These are phyloP conservation scores for Chytriomyces sp. DNA, from an alignment of 192 early-diverging fungal species.

Conservation along the genomic window DNA sequence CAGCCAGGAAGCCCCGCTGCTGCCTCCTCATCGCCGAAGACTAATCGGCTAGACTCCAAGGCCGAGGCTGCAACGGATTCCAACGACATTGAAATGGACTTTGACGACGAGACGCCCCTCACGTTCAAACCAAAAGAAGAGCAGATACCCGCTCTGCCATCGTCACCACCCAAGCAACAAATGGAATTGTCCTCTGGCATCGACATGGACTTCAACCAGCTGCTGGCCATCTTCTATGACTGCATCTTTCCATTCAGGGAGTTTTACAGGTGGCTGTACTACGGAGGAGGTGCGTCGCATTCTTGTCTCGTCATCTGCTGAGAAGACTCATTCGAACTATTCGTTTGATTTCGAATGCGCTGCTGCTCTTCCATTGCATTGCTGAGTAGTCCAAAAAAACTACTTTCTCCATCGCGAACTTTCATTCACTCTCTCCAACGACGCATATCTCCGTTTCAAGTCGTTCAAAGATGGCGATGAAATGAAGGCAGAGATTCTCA, in stretches of 20 bases:
- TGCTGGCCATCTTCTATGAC: conserved; percentile 72
- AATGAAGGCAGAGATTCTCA: conserved; percentile 74
- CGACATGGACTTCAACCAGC: conserved; percentile 9
- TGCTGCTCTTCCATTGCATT: background rate
- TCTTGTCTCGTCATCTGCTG: too few relatives aligned
- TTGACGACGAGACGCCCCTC: background rate
- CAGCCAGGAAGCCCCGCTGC: too few relatives aligned
- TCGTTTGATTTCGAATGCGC: background rate
- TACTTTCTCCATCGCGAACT: conserved; percentile 90
- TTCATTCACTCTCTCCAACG: conserved; percentile 80
- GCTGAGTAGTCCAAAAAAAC: conserved; percentile 60
- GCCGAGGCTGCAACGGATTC: background rate
- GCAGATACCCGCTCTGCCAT: background rate
- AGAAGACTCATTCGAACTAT: too few relatives aligned
- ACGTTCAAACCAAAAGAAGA: background rate
- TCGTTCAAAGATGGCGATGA: conserved; percentile 77
- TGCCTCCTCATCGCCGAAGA: too few relatives aligned
- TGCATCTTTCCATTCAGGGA: conserved; percentile 83
- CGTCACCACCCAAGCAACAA: background rate
- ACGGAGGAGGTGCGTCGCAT: conserved; percentile 61
- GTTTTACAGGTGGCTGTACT: conserved; percentile 88
- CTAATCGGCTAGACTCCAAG: background rate
- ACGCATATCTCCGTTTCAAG: conserved; percentile 88
- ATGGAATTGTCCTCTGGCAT: background rate
- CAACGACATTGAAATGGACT: background rate